phyloP scores from a whole-genome alignment of 768 basidiomycete genomes.

The Boletus edulis region DNA sequence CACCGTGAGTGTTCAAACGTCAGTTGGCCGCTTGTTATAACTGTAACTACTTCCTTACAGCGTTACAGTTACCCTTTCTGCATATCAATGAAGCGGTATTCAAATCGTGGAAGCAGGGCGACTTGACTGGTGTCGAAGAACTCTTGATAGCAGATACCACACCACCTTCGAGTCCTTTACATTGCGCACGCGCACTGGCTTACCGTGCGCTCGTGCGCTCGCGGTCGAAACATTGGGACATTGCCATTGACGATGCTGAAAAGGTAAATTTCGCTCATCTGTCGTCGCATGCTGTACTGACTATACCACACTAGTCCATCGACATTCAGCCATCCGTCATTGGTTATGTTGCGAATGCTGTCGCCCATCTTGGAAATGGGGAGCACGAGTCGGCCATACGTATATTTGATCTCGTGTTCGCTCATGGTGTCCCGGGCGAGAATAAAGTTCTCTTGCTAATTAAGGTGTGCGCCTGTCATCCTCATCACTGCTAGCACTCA shows the following conservation, averaged over 20 bases:
- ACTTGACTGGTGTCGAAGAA: background rate
- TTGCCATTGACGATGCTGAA: too few species aligned
- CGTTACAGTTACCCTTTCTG: background rate
- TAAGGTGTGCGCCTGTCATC: too few species aligned
- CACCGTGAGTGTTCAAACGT: background rate
- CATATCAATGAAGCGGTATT: background rate
- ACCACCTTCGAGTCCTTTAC: background rate
- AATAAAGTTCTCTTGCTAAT: too few species aligned
- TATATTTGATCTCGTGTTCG: too few species aligned
- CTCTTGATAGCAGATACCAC: background rate
- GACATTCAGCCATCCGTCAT: too few species aligned
- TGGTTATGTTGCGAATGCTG: too few species aligned
- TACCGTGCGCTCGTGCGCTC: background rate
- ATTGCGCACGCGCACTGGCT: constrained; percentile 1
- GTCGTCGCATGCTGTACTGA: too few species aligned
- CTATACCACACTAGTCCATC: too few species aligned
- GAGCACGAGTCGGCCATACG: too few species aligned
- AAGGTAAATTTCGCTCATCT: too few species aligned
- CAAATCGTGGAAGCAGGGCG: background rate
- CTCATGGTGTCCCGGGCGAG: accelerated
- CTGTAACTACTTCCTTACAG: background rate
- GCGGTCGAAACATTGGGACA: background rate
- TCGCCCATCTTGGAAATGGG: too few species aligned
- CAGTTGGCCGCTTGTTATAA: too few species aligned
- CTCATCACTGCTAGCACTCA: accelerated